Base-by-base conservation (phyloP, 2,329 filamentous ascomycete genomes). In the Cordyceps fumosorosea region DNA sequence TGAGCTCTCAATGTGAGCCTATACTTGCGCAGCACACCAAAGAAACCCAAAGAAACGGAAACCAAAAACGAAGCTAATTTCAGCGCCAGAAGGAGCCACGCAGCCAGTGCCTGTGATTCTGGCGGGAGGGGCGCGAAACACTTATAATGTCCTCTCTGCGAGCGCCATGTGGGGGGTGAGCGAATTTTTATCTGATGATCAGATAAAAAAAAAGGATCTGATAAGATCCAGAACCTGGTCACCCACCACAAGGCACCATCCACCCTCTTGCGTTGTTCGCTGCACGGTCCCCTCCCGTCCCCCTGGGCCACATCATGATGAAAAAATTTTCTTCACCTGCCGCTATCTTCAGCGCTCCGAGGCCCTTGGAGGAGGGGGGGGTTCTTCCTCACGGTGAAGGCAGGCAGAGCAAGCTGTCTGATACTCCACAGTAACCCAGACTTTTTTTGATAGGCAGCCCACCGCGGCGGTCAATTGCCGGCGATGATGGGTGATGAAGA, bases 111-210 rank as follows among this genome's bases (percentile, higher is more conserved):
- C 8, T 60, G 11, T 47, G 29, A 2, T 55, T 60, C 42, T 56
- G 40, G 40, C 29, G 48, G 24, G 47, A 52, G 56, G 56, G 56
- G 56, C 48, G 56, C 47, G 48, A 60, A 60, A 52, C 22, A 37
- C 34, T 60, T 60, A 60, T 52, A 60, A 52, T 60, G 56, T 47
- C 26, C 20, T 52, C 10, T n/a, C 12, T 20, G 26, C 63, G 50
- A 62, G 61, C 63, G 56, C 62, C 59, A 60, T 65, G 71, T 73
- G 73, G 71, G 68, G 71, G 71, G 29, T 74, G 75, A 76, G 75
- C 72, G 72, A 74, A 73, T 76, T 64, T 62, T 64, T 78, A 81
- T 81, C 79, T 78, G 78, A 81, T 81, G 73, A 82, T 82, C 80
- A 79, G 80, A 81, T 82, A 81, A 81, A 71, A 61, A n/a, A 66